phyloP scores from a whole-genome alignment of 164 flowering plant species.

The Echeveria elegans region DNA sequence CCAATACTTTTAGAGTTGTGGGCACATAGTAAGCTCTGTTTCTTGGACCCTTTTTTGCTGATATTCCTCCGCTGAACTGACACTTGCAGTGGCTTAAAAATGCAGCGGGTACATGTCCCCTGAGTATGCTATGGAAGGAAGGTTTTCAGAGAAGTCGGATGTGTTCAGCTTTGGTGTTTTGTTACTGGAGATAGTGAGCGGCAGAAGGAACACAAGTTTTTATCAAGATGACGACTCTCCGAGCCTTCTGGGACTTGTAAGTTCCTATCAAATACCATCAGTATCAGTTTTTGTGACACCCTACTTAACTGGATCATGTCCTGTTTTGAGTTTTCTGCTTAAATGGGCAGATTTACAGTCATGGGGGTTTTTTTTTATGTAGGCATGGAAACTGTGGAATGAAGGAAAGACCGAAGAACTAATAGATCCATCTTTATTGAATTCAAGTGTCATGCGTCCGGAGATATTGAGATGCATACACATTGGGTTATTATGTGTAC shows the following conservation, averaged over 20 bases:
- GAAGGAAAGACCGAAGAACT: slow-evolving; percentile 11
- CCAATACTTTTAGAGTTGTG: slow-evolving; percentile 25
- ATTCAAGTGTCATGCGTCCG: not conserved
- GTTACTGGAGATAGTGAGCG: slow-evolving; percentile 19
- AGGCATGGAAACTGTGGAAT: slow-evolving; percentile 27
- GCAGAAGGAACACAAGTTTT: slow-evolving; percentile 19
- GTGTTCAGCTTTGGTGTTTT: slow-evolving; percentile 19
- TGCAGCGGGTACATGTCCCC: slow-evolving; percentile 28
- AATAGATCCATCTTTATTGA: slow-evolving; percentile 8
- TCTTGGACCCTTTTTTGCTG: not conserved
- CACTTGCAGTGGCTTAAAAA: not conserved
- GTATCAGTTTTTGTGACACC: not conserved
- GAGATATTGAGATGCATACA: slow-evolving; percentile 32
- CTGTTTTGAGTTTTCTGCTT: not conserved
- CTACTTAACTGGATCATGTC: not conserved
- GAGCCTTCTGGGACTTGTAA: slow-evolving; percentile 19
- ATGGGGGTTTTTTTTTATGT: not conserved
- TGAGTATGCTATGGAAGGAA: slow-evolving; percentile 21
- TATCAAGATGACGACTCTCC: slow-evolving; percentile 9
- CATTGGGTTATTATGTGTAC: slow-evolving; percentile 25
- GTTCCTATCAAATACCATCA: slow-evolving; percentile 2
- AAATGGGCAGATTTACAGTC: not conserved
- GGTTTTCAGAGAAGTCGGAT: slow-evolving; percentile 14
- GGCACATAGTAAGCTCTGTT: slow-evolving; percentile 32
- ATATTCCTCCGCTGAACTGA: not conserved